Evolutionary conservation across 805 yeast species (phyloP).

Genomic region (Saturnispora hagleri): DNA sequence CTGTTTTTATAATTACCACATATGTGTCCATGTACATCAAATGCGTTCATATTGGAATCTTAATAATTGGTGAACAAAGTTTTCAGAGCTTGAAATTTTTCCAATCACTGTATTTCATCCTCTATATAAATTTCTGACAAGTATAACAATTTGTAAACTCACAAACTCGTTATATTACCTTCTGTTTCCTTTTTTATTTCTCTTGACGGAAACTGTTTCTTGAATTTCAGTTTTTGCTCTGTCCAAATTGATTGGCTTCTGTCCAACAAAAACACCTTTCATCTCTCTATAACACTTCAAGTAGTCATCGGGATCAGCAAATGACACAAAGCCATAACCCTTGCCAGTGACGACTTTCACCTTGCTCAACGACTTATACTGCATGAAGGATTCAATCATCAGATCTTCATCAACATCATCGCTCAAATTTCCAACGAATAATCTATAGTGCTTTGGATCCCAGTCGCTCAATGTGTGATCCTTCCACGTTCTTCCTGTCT

Average conservation of each 20-base stretch:
- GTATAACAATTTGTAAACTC: neutral
- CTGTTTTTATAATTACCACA: too few species aligned
- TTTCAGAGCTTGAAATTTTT: too few species aligned
- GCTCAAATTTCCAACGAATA: constrained; percentile 70
- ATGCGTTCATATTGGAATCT: too few species aligned
- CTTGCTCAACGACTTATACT: constrained; percentile 45
- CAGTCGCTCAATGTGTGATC: constrained; percentile 44
- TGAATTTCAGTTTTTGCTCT: constrained; percentile 42
- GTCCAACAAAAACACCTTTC: constrained; percentile 71
- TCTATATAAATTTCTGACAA: too few species aligned
- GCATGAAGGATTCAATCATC: constrained; percentile 44
- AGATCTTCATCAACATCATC: constrained; percentile 53
- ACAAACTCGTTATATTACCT: neutral
- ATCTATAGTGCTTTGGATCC: constrained; percentile 62
- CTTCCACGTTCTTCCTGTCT: constrained; percentile 38
- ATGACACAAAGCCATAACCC: constrained; percentile 73
- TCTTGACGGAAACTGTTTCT: neutral
- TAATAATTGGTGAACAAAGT: too few species aligned
- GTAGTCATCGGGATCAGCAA: constrained; percentile 55
- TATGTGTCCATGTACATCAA: too few species aligned
- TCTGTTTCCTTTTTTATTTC: neutral
- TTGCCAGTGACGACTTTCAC: constrained; percentile 55
- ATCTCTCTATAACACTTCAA: constrained; percentile 62
- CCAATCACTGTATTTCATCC: too few species aligned
- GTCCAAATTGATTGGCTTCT: constrained; percentile 60